Evolutionary conservation across 805 yeast genomes (phyloP), one percentile per base, ranked within the genome.

Genomic region (Wickerhamiella spandovensis): DNA sequence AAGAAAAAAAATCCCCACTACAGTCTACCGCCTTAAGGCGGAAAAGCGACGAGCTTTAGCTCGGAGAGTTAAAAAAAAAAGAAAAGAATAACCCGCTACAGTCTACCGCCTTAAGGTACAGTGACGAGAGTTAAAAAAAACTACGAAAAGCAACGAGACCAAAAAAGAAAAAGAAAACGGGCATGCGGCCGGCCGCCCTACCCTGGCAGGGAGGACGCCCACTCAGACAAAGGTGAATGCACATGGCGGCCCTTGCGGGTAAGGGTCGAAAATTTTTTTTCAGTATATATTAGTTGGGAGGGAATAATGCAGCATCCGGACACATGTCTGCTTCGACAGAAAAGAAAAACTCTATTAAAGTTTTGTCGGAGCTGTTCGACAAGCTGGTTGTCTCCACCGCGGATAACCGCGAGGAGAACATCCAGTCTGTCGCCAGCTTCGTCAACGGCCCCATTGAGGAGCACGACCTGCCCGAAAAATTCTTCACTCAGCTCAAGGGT

Each of bases 371-470:
- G 76, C 84, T 92, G 69, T 86, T 92, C 76, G 77, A 82, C 73
- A 87, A 87, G 77, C 79, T 92, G 67, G 72, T 90, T 67, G 86
- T 92, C 69, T 95, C 97, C 64, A 67, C 84, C 61, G 63, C 63
- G 44, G 96, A 87, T 64, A 82, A 80, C 68, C 81, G 89, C 70
- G 81, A 78, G 56, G 81, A 78, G 67, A 89, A 94, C 68, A 92
- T 96, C 66, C 70, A 83, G 64, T 86, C 85, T 68, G 85, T 92
- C 64, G 79, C 97, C 59, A 78, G 92, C 56, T 89, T 92, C 78
- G 78, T 92, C 72, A 90, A 90, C 74, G 94, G 96, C 61, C 85
- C 90, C 67, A 88, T 89, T 73, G 89, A 90, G 70, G 98, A 92
- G 77, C 97, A 92, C 73, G 97, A 90, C 74, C 92, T 88, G 60